Evolutionary conservation across 2,329 filamentous ascomycete genomes (phyloP).

Genomic region (Anisogramma anomala): DNA sequence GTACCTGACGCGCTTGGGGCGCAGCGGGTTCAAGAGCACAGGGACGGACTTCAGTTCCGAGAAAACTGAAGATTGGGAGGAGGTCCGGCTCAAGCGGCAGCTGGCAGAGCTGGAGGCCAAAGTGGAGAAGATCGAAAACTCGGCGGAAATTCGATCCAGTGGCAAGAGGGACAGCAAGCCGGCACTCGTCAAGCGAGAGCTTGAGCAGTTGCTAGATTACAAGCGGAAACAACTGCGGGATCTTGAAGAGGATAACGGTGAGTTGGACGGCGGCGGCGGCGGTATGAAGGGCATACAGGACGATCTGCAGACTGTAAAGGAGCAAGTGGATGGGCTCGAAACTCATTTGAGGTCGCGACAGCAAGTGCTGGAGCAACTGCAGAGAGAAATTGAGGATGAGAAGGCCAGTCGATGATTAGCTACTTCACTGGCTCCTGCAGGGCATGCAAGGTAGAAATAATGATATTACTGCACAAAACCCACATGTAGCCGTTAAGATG

Average conservation of each 20-base stretch:
- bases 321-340: conserved; percentile 88
- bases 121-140: conserved; percentile 69
- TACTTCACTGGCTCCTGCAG: not conserved
- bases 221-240: conserved; percentile 73
- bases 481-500: too few species aligned
- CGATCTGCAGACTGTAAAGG: conserved; percentile 79
- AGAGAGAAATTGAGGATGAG: conserved; percentile 77
- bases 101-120: conserved; percentile 80
- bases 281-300: conserved; percentile 71
- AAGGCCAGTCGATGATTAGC: conserved; percentile 42
- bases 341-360: conserved; percentile 67
- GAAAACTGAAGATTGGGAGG: conserved; percentile 93
- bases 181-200: conserved; percentile 82
- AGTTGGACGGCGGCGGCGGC: conserved; percentile 56
- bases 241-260: conserved; percentile 59
- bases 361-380: conserved; percentile 63
- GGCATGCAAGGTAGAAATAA: conserved; percentile 4
- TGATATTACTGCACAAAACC: not conserved
- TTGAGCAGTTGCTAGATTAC: conserved; percentile 90
- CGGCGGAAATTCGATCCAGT: conserved; percentile 51
- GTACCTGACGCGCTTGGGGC: conserved; percentile 82
- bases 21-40: conserved; percentile 65
- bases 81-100: conserved; percentile 88
- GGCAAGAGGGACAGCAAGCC: conserved; percentile 68
- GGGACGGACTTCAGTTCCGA: conserved; percentile 85